These are phyloP conservation scores for Komagataea norvegica DNA, from an alignment of 1,139 yeast genomes.

Conservation along the genomic window DNA sequence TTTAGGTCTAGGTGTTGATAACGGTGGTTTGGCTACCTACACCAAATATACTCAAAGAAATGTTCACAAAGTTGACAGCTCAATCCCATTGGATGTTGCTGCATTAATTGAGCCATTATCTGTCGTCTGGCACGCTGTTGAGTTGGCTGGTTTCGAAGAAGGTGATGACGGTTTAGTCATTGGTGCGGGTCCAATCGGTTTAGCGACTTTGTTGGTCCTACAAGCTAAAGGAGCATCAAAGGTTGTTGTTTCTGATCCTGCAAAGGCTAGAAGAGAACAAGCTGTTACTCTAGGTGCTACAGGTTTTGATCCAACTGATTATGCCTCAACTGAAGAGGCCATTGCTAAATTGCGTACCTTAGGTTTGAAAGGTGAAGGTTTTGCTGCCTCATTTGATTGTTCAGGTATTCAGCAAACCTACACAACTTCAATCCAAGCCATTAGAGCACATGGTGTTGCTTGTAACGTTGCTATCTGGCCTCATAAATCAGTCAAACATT, in stretches of 20 bases:
- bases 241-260: slow-evolving; percentile 60
- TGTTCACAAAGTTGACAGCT: slow-evolving; percentile 42
- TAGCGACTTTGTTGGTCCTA: slow-evolving; percentile 51
- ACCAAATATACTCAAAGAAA: slow-evolving; percentile 46
- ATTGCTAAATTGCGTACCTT: slow-evolving; percentile 34
- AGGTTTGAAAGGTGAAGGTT: slow-evolving; percentile 49
- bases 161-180: slow-evolving; percentile 50
- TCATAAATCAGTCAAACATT: slow-evolving; percentile 40
- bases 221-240: slow-evolving; percentile 50
- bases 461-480: slow-evolving; percentile 64
- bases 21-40: slow-evolving; percentile 49
- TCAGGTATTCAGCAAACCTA: slow-evolving; percentile 57
- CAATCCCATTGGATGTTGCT: slow-evolving; percentile 47
- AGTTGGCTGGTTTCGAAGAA: slow-evolving; percentile 37
- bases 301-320: slow-evolving; percentile 43
- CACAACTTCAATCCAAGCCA: slow-evolving; percentile 44
- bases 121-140: slow-evolving; percentile 58
- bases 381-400: slow-evolving; percentile 55
- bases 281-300: slow-evolving; percentile 48
- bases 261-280: slow-evolving; percentile 46
- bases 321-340: slow-evolving; percentile 30
- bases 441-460: slow-evolving; percentile 56
- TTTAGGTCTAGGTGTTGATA: slow-evolving; percentile 44
- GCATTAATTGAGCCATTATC: slow-evolving; percentile 54
- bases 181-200: slow-evolving; percentile 64